Evolutionary conservation across 169 alveolate genomes (phyloP), one percentile per base, ranked within the genome.

Genomic region (Plasmodium sp.): DNA sequence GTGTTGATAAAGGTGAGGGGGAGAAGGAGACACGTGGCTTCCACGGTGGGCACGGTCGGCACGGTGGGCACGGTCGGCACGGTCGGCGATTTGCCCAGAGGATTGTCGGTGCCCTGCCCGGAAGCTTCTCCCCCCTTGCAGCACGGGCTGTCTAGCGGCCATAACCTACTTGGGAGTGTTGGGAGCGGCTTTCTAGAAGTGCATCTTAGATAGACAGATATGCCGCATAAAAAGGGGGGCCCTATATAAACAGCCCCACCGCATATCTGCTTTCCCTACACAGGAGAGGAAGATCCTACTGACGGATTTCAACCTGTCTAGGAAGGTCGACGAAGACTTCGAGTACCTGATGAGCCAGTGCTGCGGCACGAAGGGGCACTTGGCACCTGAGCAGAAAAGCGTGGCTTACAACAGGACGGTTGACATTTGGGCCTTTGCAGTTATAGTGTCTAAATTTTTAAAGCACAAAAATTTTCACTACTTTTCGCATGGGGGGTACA

Each of bases 311-410:
- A 85, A 85, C 36, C 45, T 85, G 45, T 85, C 93, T 4, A 73
- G 85, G 45, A 85, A 85, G 43, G 84, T 85, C 18, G 54, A 85
- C 39, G 56, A 75, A 75, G 84, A 85, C 14, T 85, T 85, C 31
- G 85, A 85, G 36, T 85, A 39, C 43, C 54, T 85, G 4, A 85
- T 85, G 93, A 85, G 93, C 75, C 93, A 85, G 36, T 85, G 93
- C 16, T 85, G 93, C 34, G 93, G 93, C n/a, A 85, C 93, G 7
- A 74, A 51, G 71, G 93, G 93, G 1, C 93, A 85, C 80, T 85
- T 85, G 48, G 93, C 93, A 4, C 93, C 93, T 12, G 93, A 85
- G 80, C 93, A 85, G 45, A 85, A 85, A 85, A 85, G 93, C 62
- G 86, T 85, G 22, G 56, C 45, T 2, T 85, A 85, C 43, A 74